Conservation (phyloP, 148 eudicot species). For the Rhododendron simsii region DNA sequence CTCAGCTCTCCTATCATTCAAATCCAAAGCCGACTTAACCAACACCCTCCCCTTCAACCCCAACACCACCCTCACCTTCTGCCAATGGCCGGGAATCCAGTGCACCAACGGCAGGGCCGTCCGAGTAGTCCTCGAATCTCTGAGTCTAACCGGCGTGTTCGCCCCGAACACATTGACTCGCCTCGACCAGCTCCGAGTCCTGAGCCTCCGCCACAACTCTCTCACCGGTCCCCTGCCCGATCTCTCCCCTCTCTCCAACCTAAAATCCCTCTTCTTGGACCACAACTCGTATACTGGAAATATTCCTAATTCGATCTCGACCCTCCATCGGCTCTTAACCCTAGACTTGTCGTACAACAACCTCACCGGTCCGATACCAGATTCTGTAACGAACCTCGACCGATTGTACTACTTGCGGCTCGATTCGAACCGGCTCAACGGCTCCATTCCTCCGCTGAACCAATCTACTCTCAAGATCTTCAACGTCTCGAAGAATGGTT, state of each 20-base stretch:
- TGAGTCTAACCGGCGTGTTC: slow-evolving; percentile 49
- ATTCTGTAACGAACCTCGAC: slow-evolving; percentile 30
- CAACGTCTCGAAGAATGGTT: slow-evolving; percentile 55
- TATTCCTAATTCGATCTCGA: slow-evolving; percentile 37
- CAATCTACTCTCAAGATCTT: slow-evolving; percentile 39
- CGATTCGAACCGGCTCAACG: slow-evolving; percentile 55
- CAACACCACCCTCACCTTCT: slow-evolving; percentile 38
- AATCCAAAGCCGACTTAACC: slow-evolving; percentile 37
- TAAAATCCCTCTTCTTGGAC: slow-evolving; percentile 57
- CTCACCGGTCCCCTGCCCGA: slow-evolving; percentile 68
- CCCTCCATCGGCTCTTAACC: slow-evolving; percentile 40
- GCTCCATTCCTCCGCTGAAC: slow-evolving; percentile 51
- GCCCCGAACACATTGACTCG: slow-evolving; percentile 37
- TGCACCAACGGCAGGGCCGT: slow-evolving; percentile 52
- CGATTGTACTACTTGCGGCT: slow-evolving; percentile 42
- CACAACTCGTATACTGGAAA: slow-evolving; percentile 45
- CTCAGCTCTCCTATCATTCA: slow-evolving; percentile 39
- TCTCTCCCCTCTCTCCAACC: slow-evolving; percentile 45
- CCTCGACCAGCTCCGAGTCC: slow-evolving; percentile 66
- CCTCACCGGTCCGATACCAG: slow-evolving; percentile 47
- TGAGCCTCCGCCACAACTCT: slow-evolving; percentile 61
- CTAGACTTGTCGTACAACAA: slow-evolving; percentile 62
- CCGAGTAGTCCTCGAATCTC: slow-evolving; percentile 31
- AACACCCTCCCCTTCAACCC: slow-evolving; percentile 39
- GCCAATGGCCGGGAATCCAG: slow-evolving; percentile 65